Percentiles rank a stretch among this genome's conserved stretches.
Evolutionary conservation across 352 stramenopile species (phyloP).

Genomic region (Phytopythium aichiense): DNA sequence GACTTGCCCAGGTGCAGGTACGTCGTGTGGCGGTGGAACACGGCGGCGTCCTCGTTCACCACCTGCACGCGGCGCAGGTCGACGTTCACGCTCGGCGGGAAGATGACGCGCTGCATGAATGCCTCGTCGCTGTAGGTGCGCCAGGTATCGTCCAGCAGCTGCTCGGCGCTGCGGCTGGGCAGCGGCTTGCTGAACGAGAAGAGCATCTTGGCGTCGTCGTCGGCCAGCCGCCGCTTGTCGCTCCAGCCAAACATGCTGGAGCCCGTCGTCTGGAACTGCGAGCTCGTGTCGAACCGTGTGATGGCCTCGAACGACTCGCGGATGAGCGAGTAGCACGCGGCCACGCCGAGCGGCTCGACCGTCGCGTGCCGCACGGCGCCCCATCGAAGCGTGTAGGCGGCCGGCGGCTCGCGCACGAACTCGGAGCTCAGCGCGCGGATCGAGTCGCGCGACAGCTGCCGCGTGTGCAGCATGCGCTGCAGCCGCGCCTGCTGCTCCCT

Average conservation of each 20-base stretch:
- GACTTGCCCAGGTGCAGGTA: conserved; percentile 40
- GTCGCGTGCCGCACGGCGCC: conserved; percentile 26
- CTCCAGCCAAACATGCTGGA: conserved; percentile 54
- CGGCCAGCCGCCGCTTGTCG: conserved; percentile 44
- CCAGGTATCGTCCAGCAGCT: conserved; percentile 48
- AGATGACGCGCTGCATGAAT: conserved; percentile 51
- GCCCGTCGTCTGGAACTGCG: conserved; percentile 45
- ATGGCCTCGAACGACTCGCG: conserved; percentile 54
- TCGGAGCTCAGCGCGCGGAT: conserved; percentile 21
- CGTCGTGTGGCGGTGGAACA: conserved; percentile 55
- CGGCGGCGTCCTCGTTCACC: conserved; percentile 40
- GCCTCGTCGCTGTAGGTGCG: conserved; percentile 38
- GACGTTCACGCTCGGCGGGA: conserved; percentile 36
- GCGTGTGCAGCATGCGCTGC: conserved; percentile 43
- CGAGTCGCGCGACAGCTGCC: conserved; percentile 56
- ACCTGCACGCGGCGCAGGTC: conserved; percentile 44
- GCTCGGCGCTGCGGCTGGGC: conserved; percentile 21
- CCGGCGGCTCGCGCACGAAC: conserved; percentile 19
- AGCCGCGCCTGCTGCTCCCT: conserved; percentile 47
- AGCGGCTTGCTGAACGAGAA: conserved; percentile 62
- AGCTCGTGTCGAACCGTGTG: conserved; percentile 33
- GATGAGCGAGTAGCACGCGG: conserved; percentile 44
- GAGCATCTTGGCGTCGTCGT: conserved; percentile 40
- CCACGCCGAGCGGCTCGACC: conserved; percentile 23
- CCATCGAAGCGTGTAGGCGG: conserved; percentile 11